Conservation (phyloP, 805 yeast genomes). For the Sugiyamaella marilandica region DNA sequence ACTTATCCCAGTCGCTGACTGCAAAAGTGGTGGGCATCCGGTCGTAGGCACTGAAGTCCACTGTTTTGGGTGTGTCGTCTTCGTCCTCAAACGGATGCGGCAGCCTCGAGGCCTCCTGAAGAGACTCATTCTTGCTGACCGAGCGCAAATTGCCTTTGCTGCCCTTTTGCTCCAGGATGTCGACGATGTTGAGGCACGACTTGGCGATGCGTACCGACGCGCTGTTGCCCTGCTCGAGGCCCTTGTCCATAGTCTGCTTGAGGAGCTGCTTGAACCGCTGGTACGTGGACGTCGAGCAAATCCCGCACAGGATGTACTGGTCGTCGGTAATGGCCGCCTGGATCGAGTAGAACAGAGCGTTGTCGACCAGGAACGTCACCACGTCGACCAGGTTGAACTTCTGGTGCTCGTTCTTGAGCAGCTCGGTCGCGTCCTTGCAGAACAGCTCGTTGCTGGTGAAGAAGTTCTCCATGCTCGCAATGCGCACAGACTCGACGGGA, state of each 20-base stretch:
- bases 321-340: constrained; percentile 6
- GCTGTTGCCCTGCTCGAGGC: background rate
- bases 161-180: constrained; percentile 6
- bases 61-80: background rate
- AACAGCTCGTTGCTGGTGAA: constrained; percentile 10
- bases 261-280: constrained; percentile 1
- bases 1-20: constrained; percentile 16
- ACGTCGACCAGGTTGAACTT: constrained; percentile 9
- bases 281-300: constrained; percentile 5
- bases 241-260: constrained; percentile 1
- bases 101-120: constrained; percentile 4
- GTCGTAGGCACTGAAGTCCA: background rate
- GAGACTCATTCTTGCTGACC: background rate
- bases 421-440: constrained; percentile 7
- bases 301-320: constrained; percentile 7
- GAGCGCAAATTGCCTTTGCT: background rate
- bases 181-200: constrained; percentile 13
- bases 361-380: constrained; percentile 17
- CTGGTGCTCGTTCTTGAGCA: constrained; percentile 7
- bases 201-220: constrained; percentile 11
- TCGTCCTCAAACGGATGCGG: constrained; percentile 15
- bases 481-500: background rate
- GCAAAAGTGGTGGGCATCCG: constrained; percentile 10
- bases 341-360: constrained; percentile 16
- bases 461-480: constrained; percentile 13